Conservation (phyloP, 1,284 basidiomycete genomes). For the Exobasidium rhododendri region DNA sequence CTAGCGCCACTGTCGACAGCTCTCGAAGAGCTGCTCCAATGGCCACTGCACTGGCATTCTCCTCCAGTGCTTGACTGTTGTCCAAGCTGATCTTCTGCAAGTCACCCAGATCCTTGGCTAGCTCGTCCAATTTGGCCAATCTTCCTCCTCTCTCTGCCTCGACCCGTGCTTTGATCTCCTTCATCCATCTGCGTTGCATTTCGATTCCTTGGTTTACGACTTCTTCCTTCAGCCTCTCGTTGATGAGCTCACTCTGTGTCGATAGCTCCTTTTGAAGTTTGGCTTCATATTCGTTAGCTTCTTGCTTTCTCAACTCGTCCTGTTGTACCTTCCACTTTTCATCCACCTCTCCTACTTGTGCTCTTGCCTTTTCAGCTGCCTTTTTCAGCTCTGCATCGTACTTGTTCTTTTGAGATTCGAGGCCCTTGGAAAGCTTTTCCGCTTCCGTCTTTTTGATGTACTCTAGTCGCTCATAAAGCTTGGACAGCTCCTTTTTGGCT, state of each 20-base stretch:
- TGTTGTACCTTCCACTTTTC: constrained; percentile 79
- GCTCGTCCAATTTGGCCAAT: constrained; percentile 87
- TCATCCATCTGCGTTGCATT: constrained; percentile 91
- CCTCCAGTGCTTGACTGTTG: constrained; percentile 82
- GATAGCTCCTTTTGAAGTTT: constrained; percentile 82
- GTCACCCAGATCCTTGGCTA: constrained; percentile 82
- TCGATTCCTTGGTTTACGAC: constrained; percentile 95
- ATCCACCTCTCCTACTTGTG: constrained; percentile 80
- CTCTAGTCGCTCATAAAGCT: constrained; percentile 74
- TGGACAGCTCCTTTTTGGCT: constrained; percentile 72
- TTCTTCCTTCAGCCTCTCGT: constrained; percentile 79
- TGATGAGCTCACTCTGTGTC: constrained; percentile 87
- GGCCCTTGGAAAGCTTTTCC: constrained; percentile 68
- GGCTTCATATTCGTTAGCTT: constrained; percentile 76
- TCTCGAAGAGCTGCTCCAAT: constrained; percentile 55
- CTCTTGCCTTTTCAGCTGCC: constrained; percentile 76
- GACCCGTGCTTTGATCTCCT: constrained; percentile 90
- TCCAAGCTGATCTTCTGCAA: constrained; percentile 86
- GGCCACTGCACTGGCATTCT: constrained; percentile 72
- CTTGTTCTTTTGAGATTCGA: constrained; percentile 64
- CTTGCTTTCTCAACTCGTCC: constrained; percentile 71
- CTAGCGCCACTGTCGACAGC: constrained; percentile 46
- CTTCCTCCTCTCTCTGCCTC: constrained; percentile 95
- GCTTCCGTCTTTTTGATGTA: constrained; percentile 78
- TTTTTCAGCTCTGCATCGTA: constrained; percentile 79